Evolutionary conservation across 2,329 filamentous ascomycete genomes (phyloP), one percentile per base, ranked within the genome.

Genomic region (Paraconiothyrium sp.): DNA sequence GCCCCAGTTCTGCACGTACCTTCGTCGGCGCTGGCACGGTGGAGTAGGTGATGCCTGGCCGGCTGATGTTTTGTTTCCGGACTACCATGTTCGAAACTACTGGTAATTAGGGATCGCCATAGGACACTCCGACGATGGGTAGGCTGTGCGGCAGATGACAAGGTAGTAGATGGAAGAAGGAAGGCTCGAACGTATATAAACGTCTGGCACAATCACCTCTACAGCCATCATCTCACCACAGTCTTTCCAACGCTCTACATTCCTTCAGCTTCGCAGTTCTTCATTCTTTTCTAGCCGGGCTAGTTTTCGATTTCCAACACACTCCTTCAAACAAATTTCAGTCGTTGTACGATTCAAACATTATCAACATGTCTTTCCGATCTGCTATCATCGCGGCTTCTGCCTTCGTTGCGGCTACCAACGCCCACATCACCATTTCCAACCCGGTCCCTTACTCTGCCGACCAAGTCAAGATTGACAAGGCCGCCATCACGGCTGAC

Each of bases 371-470:
- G 76, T 81, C 82, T 86, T 78, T 72, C 87, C 88, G 74, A 74
- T 82, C 83, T 62, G 72, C 51, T 20, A 14, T 88, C 63, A 74
- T 86, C 71, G 83, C 82, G 68, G 72, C 84, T 41, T 83, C 72
- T n/a, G 66, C 87, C 39, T 76, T 83, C 47, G 20, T 92, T 71
- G 84, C 86, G 63, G 67, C 86, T 50, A 85, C 83, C 70, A 85
- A 86, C 59, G 92, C 91, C 39, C 94, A 98, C 76, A 90, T 97
- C 81, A 81, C 86, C 43, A 91, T 97, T 85, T 79, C 71, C 54
- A 82, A 79, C 2, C 94, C 94, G 0, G 78, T 84, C 1, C 92
- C 92, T 0, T 79, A 65, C 92, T 88, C 69, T 71, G 80, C 67
- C 69, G 81, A 70, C 24, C 39, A 55, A 27, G 52, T 55, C 49